These are phyloP conservation scores for Dioszegia crocea DNA, from an alignment of 768 basidiomycete genomes.

Conservation along the genomic window DNA sequence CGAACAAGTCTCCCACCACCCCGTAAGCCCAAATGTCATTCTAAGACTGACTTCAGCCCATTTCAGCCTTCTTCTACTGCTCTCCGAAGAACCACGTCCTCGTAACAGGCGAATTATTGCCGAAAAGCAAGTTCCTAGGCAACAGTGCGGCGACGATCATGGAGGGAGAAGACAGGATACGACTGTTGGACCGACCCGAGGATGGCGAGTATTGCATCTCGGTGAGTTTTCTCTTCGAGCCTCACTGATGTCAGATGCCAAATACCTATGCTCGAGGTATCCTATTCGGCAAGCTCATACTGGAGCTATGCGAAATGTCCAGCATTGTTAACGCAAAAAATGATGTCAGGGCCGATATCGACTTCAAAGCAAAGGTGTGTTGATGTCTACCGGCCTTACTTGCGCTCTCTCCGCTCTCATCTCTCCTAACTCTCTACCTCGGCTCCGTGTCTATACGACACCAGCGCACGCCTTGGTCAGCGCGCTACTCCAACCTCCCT, in stretches of 20 bases:
- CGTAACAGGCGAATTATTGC: slow-evolving; percentile 87
- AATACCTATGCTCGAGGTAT: slow-evolving; percentile 75
- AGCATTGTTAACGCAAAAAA: slow-evolving; percentile 76
- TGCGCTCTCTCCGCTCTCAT: too few species aligned
- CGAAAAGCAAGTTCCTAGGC: slow-evolving; percentile 86
- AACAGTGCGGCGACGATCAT: slow-evolving; percentile 94
- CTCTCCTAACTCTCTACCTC: too few species aligned
- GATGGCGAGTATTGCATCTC: slow-evolving; percentile 58
- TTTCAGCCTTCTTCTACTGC: slow-evolving; percentile 89
- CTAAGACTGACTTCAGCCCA: slow-evolving; percentile 26
- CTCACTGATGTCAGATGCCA: slow-evolving; percentile 74
- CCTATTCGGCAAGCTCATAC: slow-evolving; percentile 67
- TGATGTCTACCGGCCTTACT: too few species aligned
- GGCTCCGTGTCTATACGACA: too few species aligned
- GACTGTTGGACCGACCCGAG: slow-evolving; percentile 72
- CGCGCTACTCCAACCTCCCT: too few species aligned
- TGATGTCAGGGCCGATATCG: slow-evolving; percentile 71
- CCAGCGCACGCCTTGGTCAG: too few species aligned
- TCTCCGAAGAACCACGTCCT: slow-evolving; percentile 81
- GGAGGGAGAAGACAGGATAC: slow-evolving; percentile 91
- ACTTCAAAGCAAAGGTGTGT: slow-evolving; percentile 93
- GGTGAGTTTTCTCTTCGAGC: slow-evolving; percentile 57
- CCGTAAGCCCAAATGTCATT: slow-evolving; percentile 20
- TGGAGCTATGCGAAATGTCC: slow-evolving; percentile 89
- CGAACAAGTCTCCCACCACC: slow-evolving; percentile 70